These are phyloP conservation scores for Eucalyptus grandis DNA, from an alignment of 345 rosid species.

Conservation along the genomic window DNA sequence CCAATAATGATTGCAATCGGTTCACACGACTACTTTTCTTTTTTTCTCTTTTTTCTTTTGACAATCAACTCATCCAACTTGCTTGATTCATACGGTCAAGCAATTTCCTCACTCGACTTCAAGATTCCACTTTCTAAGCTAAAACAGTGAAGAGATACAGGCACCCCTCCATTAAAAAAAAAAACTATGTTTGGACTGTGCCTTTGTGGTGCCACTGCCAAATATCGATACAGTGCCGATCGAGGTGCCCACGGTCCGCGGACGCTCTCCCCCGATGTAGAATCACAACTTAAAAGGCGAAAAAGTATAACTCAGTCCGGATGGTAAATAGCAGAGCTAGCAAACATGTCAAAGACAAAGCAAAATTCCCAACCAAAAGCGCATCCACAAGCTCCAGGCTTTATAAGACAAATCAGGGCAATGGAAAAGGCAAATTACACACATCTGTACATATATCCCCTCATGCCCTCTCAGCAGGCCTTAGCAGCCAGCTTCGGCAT, in stretches of 20 bases:
- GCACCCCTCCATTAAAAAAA: background rate
- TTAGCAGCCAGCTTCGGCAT: constrained; percentile 19
- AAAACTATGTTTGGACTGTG: background rate
- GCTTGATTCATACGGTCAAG: background rate
- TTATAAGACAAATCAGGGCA: background rate
- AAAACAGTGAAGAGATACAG: background rate
- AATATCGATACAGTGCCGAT: background rate
- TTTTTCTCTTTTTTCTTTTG: background rate
- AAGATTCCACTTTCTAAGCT: background rate
- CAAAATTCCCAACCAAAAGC: background rate
- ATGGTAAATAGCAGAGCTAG: background rate
- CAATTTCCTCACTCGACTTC: background rate
- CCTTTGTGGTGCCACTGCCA: background rate
- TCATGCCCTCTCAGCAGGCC: background rate
- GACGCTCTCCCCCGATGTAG: background rate
- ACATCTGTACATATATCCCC: background rate
- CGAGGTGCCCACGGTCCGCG: background rate
- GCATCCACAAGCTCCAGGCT: background rate
- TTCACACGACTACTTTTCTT: background rate
- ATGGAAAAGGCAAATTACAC: background rate
- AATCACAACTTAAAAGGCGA: background rate
- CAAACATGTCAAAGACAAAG: background rate
- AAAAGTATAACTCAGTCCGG: background rate
- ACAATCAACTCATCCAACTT: background rate
- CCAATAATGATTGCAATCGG: background rate